A percentile compares a stretch with the other conserved stretches of the same genome.
These are phyloP conservation scores for Tuber indicum DNA, from an alignment of 495 filamentous ascomycete genomes.

Conservation along the genomic window DNA sequence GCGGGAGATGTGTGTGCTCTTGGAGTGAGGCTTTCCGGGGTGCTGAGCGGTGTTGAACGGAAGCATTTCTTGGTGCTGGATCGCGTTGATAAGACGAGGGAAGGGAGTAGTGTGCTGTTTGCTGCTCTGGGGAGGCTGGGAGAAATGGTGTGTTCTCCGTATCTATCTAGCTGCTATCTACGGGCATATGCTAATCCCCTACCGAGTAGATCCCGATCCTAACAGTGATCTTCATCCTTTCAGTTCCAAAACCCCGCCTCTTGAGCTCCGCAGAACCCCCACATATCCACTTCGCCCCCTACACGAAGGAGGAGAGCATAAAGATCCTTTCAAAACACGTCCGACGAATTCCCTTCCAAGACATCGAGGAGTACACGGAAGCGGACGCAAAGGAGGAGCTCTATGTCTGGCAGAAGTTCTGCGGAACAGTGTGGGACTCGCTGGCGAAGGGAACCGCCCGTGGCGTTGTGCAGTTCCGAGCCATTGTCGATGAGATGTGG, in stretches of 20 bases:
- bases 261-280: conserved; percentile 67
- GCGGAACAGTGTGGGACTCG: conserved; percentile 65
- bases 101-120: conserved; percentile 70
- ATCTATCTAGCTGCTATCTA: neutral
- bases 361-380: conserved; percentile 27
- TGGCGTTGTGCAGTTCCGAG: conserved; percentile 56
- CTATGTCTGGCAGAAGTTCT: conserved; percentile 64
- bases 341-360: conserved; percentile 39
- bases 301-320: conserved; percentile 71
- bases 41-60: conserved; percentile 49
- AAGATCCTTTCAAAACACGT: conserved; percentile 58
- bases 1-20: conserved; percentile 66
- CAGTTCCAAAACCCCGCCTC: conserved; percentile 61
- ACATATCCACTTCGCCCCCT: conserved; percentile 77
- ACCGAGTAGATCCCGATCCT: conserved; percentile 65
- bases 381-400: conserved; percentile 51
- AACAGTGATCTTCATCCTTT: conserved; percentile 70
- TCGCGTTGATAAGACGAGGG: conserved; percentile 80
- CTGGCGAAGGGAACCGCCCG: conserved; percentile 59
- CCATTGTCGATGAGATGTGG: conserved; percentile 59
- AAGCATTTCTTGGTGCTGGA: conserved; percentile 54
- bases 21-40: conserved; percentile 58
- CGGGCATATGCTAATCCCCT: conserved; percentile 22
- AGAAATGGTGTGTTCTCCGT: conserved; percentile 56
- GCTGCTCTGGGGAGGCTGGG: conserved; percentile 73